Conservation (phyloP, 495 filamentous ascomycete species). For the Rhypophila decipiens region DNA sequence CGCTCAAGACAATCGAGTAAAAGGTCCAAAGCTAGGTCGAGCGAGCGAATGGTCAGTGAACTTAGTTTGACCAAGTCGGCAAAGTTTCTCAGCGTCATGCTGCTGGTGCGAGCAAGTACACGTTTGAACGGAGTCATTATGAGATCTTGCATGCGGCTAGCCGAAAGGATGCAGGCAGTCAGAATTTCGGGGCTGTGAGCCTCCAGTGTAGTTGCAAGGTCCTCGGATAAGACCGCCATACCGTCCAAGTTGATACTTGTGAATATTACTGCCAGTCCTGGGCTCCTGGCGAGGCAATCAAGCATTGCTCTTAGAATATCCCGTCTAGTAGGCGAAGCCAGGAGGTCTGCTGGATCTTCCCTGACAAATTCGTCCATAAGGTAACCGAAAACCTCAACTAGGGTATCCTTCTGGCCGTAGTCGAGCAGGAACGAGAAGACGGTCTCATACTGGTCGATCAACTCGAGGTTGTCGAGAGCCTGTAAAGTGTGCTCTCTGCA, state of each 20-base stretch:
- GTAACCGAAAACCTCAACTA: not conserved
- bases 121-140: conserved; percentile 33
- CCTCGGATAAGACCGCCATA: not conserved
- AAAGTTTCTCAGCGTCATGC: conserved; percentile 23
- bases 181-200: conserved; percentile 6
- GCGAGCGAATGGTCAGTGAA: conserved; percentile 32
- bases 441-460: no score
- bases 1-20: conserved; percentile 37
- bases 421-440: no score
- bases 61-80: conserved; percentile 32
- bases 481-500: no score
- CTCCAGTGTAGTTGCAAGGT: not conserved
- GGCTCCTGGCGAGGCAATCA: not conserved
- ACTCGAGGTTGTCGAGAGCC: no score
- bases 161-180: conserved; percentile 23
- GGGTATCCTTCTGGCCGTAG: not conserved
- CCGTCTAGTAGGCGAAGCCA: no score
- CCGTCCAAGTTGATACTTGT: not conserved
- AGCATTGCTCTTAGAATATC: not conserved
- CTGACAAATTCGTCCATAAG: not conserved
- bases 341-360: not conserved
- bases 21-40: conserved; percentile 39
- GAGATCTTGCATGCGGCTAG: conserved; percentile 28
- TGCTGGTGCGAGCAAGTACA: conserved; percentile 23
- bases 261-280: not conserved